Base-by-base conservation (phyloP, 108 stramenopile genomes). In the Chaetoceros tenuissimus region DNA sequence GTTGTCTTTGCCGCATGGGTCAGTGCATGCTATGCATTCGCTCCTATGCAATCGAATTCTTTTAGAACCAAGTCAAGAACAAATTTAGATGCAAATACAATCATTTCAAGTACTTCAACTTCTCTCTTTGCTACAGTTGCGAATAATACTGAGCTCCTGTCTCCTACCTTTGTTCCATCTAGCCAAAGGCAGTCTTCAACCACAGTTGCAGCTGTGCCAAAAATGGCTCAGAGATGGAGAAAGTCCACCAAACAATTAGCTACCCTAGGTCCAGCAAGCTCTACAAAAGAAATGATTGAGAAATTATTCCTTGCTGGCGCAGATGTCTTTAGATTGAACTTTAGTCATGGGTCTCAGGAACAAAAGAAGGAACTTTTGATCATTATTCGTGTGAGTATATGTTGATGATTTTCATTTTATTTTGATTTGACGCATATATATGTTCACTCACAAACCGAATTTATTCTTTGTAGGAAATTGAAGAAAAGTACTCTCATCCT, bases 321-420 rank as follows among this genome's bases (percentile, higher is more conserved):
- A 17, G 95, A 97, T 62, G 83, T 94, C 10, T 96, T 96, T 66
- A 92, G 97, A 28, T 79, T 98, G 3, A 98, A 98, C 75, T 96
- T 96, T 64, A 77, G 74, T 63, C 97, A 98, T 66, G 95, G 97
- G 28, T 82, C 79, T 23, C 92, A 95, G 62, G 92, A 90, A 48
- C 92, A 97, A 75, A 96, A 97, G 82, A 86, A 85, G 62, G 86
- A 92, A 49, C 62, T 96, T 19, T 63, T 93, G 26, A 72, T 83
- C 47, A 77, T 78, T 7, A 94, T 91, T 61, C 83, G 89, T 17
- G 34, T 40, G 45, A 60, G 46, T 28, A 40, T 10, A 40, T 40
- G 34, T 40, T 10, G 13, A 10, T 40, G 13, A 13, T 5, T 13
- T 40, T 10, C 5, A 5, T 40, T 40, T 40, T 13, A 5, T 13